These are phyloP conservation scores for Metarhizium humberi DNA, from an alignment of 2,329 filamentous ascomycete genomes.

Conservation along the genomic window DNA sequence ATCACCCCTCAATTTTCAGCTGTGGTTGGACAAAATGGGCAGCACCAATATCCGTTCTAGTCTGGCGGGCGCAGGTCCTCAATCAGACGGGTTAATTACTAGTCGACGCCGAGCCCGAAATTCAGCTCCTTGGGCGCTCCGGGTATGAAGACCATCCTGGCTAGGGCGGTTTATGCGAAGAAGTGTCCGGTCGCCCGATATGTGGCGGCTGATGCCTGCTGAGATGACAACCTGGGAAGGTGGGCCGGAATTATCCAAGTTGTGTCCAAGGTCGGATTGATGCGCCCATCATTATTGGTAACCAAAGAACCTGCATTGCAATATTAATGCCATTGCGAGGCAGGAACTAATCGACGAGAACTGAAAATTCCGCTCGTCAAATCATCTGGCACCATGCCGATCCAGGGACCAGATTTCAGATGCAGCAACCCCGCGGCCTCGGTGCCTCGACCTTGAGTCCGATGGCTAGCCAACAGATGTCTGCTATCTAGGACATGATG, in stretches of 20 bases:
- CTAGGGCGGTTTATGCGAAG: neutral
- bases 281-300: neutral
- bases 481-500: neutral
- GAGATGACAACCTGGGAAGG: neutral
- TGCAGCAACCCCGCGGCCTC: neutral
- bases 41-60: no score
- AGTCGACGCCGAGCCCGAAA: neutral
- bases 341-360: no score
- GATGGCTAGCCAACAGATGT: neutral
- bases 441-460: neutral
- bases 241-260: neutral
- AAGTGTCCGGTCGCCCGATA: neutral
- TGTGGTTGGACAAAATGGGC: neutral
- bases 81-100: no score
- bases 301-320: neutral
- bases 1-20: neutral
- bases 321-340: neutral
- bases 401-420: neutral
- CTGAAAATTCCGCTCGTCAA: no score
- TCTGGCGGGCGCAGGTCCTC: neutral
- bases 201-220: neutral
- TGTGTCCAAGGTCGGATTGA: neutral
- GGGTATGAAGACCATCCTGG: neutral
- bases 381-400: neutral
- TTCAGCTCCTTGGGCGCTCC: neutral